Evolutionary conservation across 768 basidiomycete genomes (phyloP).

Genomic region (Tulasnella sp.): DNA sequence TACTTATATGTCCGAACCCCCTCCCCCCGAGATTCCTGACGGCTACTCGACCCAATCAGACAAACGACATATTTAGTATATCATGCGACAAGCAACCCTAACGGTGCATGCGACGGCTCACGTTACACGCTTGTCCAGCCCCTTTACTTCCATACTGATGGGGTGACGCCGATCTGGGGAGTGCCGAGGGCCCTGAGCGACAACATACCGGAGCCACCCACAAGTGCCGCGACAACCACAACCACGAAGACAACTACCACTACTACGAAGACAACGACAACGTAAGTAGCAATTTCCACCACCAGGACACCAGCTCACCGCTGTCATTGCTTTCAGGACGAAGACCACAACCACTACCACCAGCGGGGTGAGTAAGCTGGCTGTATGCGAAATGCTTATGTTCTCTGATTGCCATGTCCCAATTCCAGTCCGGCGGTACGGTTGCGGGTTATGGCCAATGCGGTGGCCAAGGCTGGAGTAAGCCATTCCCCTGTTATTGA

Average conservation of each 20-base stretch:
- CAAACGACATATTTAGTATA: slow-evolving; percentile 13
- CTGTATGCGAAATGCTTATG: background rate
- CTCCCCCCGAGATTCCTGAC: background rate
- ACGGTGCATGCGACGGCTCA: slow-evolving; percentile 25
- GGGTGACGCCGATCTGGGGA: background rate
- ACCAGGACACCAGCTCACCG: background rate
- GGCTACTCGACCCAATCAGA: background rate
- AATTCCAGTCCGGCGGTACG: background rate
- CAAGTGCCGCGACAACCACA: background rate
- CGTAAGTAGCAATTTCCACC: background rate
- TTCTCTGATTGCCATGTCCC: background rate
- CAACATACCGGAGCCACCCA: slow-evolving; percentile 5
- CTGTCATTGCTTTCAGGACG: background rate
- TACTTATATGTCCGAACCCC: background rate
- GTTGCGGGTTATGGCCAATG: background rate
- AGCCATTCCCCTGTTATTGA: background rate
- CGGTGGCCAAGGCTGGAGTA: slow-evolving; percentile 1
- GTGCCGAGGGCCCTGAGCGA: background rate
- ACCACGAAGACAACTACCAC: background rate
- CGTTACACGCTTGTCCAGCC: slow-evolving; percentile 27
- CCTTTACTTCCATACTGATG: slow-evolving; percentile 22
- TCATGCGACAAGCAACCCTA: slow-evolving; percentile 21
- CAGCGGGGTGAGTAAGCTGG: background rate
- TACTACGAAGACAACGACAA: background rate
- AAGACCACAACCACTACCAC: background rate